Evolutionary conservation across 129 eudicot genomes (phyloP).

Genomic region (Heracleum sosnowskyi): DNA sequence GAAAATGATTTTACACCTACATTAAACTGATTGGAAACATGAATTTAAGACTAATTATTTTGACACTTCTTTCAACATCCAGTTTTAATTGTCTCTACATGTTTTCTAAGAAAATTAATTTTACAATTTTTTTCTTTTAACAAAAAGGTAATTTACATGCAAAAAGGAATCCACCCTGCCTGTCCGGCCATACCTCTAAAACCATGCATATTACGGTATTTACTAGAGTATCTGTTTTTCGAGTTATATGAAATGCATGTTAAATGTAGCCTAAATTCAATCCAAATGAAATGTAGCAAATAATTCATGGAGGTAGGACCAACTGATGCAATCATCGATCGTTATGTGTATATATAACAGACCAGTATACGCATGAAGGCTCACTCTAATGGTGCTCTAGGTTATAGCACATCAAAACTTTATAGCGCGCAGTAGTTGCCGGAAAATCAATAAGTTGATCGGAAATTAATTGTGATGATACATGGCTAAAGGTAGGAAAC

Average conservation of each 20-base stretch:
- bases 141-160: too few species aligned
- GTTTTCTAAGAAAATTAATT: too few species aligned
- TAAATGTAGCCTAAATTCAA: not conserved
- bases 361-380: constrained; percentile 12
- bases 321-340: constrained; percentile 3
- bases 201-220: too few species aligned
- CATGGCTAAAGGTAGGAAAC: constrained; percentile 77
- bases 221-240: too few species aligned
- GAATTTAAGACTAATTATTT: too few species aligned
- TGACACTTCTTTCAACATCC: too few species aligned
- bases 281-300: not conserved
- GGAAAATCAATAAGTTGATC: constrained; percentile 11
- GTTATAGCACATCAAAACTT: not conserved
- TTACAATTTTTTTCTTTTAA: too few species aligned
- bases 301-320: not conserved
- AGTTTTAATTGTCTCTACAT: too few species aligned
- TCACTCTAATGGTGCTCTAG: constrained; percentile 17
- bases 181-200: too few species aligned
- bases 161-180: too few species aligned
- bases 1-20: not conserved
- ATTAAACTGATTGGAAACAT: not conserved
- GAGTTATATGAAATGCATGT: not conserved
- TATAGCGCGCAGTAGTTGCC: too few species aligned
- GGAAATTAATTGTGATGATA: constrained; percentile 18
- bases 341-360: not conserved